Evolutionary conservation across 768 basidiomycete genomes (phyloP).

Genomic region (Suillus bovinus): DNA sequence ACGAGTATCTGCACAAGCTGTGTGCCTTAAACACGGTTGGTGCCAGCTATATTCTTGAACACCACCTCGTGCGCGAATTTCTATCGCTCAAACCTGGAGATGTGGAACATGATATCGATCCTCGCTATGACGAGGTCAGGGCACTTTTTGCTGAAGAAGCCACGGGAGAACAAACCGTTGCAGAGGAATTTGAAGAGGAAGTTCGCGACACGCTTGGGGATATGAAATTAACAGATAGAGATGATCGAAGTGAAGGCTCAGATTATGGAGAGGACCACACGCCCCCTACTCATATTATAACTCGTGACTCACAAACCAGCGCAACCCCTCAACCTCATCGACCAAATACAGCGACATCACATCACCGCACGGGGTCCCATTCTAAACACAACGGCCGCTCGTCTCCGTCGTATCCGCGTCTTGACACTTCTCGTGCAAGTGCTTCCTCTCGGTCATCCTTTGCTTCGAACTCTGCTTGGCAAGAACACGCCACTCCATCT

Average conservation of each 20-base stretch:
- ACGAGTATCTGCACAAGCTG: slow-evolving; percentile 83
- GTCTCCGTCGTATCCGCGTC: slow-evolving; percentile 32
- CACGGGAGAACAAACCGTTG: slow-evolving; percentile 33
- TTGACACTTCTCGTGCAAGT: slow-evolving; percentile 23
- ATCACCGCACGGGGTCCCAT: slow-evolving; percentile 30
- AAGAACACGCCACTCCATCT: slow-evolving; percentile 38
- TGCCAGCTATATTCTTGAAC: slow-evolving; percentile 79
- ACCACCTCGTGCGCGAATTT: slow-evolving; percentile 79
- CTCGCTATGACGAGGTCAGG: slow-evolving; percentile 59
- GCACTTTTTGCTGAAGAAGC: slow-evolving; percentile 43
- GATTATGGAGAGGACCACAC: slow-evolving; percentile 58
- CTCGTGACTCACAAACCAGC: slow-evolving; percentile 26
- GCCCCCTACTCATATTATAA: slow-evolving; percentile 34
- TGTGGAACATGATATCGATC: slow-evolving; percentile 64
- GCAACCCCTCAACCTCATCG: slow-evolving; percentile 38
- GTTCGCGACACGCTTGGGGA: slow-evolving; percentile 52
- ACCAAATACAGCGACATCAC: slow-evolving; percentile 49
- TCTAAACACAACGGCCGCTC: slow-evolving; percentile 33
- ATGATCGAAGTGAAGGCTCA: slow-evolving; percentile 60
- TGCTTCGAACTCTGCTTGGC: slow-evolving; percentile 28
- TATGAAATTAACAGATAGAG: slow-evolving; percentile 47
- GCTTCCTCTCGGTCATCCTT: slow-evolving; percentile 29
- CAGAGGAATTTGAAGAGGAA: slow-evolving; percentile 40
- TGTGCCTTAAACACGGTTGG: slow-evolving; percentile 67
- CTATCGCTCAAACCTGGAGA: slow-evolving; percentile 86